A percentile compares a stretch with the other conserved stretches of the same genome.
Evolutionary conservation across 192 early-diverging fungal species (phyloP).

Genomic region (Coemansia sp.): DNA sequence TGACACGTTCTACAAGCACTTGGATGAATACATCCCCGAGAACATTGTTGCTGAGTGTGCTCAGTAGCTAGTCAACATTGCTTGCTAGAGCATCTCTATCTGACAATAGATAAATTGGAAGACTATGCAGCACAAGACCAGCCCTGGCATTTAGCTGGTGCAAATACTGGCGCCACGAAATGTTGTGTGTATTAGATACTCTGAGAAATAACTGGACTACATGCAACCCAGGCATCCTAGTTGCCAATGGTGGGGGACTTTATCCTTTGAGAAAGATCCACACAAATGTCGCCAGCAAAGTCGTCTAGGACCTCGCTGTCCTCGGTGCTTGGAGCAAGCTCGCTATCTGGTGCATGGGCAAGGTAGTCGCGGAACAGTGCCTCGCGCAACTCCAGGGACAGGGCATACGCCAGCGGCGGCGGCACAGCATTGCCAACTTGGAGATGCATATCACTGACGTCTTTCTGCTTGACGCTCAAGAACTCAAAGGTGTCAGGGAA

Average conservation of each 20-base stretch:
- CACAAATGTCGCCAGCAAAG: conserved; percentile 27
- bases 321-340: not conserved
- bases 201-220: too few species aligned
- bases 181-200: too few species aligned
- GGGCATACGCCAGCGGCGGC: conserved; percentile 63
- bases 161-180: too few species aligned
- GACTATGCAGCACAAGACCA: too few species aligned
- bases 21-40: conserved; percentile 36
- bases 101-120: not conserved
- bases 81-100: not conserved
- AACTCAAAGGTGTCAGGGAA: conserved; percentile 70
- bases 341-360: not conserved
- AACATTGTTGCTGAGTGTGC: conserved; percentile 38
- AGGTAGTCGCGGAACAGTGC: conserved; percentile 54
- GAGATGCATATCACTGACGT: conserved; percentile 54
- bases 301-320: not conserved
- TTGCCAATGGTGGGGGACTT: not conserved
- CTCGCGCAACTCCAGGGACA: conserved; percentile 57
- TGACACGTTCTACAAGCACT: conserved; percentile 30
- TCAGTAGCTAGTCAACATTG: not conserved
- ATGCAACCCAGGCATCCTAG: too few species aligned
- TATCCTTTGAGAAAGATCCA: conserved; percentile 8
- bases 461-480: conserved; percentile 32
- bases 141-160: too few species aligned
- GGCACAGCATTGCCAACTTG: conserved; percentile 79